Percentiles rank a stretch among this genome's conserved stretches.
Evolutionary conservation across 768 basidiomycete genomes (phyloP).

Genomic region (Termitomyces sp.): DNA sequence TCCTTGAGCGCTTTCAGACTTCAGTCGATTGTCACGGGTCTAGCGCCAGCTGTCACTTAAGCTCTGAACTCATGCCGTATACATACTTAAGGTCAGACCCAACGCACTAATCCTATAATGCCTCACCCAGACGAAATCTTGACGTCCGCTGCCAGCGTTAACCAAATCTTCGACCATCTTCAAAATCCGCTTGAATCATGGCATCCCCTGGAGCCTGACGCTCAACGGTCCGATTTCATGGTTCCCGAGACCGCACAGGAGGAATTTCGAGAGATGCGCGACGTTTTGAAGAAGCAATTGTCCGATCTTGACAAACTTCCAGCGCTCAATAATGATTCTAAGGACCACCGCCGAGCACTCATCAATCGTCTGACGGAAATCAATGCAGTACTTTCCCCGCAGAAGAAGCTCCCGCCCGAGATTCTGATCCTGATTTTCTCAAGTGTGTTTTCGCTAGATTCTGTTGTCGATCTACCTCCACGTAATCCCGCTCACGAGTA

Average conservation of each 20-base stretch:
- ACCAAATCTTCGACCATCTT: neutral
- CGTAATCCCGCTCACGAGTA: neutral
- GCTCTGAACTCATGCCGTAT: neutral
- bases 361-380: neutral
- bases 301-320: no score
- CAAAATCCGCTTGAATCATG: neutral
- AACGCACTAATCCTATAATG: neutral
- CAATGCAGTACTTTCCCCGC: neutral
- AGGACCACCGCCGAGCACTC: neutral
- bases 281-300: no score
- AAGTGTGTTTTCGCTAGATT: neutral
- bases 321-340: no score
- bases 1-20: no score
- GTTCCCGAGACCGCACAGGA: no score
- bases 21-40: no score
- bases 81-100: neutral
- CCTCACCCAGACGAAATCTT: neutral
- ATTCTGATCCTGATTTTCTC: neutral
- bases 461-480: neutral
- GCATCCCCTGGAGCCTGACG: neutral
- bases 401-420: neutral
- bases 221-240: neutral
- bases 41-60: no score
- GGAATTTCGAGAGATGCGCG: no score
- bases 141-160: neutral